Evolutionary conservation across 140 eudicot species (phyloP).

Genomic region (Flaveria floridana): DNA sequence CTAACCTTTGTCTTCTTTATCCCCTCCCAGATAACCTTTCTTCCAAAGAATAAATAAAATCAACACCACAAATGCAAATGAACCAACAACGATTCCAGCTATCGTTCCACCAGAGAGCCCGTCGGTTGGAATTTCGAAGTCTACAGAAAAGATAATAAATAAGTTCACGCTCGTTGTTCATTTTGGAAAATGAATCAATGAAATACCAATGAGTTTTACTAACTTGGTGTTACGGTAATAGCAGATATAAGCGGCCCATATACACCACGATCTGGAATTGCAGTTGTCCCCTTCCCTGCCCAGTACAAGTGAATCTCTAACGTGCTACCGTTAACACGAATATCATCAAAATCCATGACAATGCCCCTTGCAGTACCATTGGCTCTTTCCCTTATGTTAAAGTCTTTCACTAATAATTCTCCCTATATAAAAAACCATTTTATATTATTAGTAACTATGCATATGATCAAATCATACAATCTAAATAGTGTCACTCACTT

Average conservation of each 20-base stretch:
- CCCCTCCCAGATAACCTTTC: slow-evolving; percentile 47
- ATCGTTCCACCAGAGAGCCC: slow-evolving; percentile 59
- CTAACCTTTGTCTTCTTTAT: slow-evolving; percentile 58
- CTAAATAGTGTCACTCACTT: slow-evolving; percentile 45
- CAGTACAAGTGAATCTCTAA: slow-evolving; percentile 82
- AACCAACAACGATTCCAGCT: slow-evolving; percentile 59
- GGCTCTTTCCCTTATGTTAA: slow-evolving; percentile 64
- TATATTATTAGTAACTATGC: not conserved
- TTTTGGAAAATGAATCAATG: slow-evolving; percentile 1
- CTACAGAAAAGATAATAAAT: slow-evolving; percentile 40
- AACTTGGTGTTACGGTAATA: slow-evolving; percentile 76
- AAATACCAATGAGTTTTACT: slow-evolving; percentile 33
- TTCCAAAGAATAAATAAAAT: slow-evolving; percentile 48
- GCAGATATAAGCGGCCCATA: slow-evolving; percentile 92
- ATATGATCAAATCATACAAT: slow-evolving; percentile 13
- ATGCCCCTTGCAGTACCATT: slow-evolving; percentile 57
- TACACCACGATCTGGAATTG: slow-evolving; percentile 69
- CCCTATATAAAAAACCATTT: slow-evolving; percentile 49
- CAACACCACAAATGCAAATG: slow-evolving; percentile 39
- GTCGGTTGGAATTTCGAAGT: slow-evolving; percentile 47
- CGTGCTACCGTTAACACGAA: slow-evolving; percentile 57
- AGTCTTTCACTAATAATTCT: slow-evolving; percentile 45
- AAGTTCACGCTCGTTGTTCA: not conserved
- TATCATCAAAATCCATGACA: slow-evolving; percentile 44
- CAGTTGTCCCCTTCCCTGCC: slow-evolving; percentile 86